Percentiles rank a stretch among this genome's conserved stretches.
Conservation (phyloP, 129 eudicot genomes). For the Saussurea involucrata region DNA sequence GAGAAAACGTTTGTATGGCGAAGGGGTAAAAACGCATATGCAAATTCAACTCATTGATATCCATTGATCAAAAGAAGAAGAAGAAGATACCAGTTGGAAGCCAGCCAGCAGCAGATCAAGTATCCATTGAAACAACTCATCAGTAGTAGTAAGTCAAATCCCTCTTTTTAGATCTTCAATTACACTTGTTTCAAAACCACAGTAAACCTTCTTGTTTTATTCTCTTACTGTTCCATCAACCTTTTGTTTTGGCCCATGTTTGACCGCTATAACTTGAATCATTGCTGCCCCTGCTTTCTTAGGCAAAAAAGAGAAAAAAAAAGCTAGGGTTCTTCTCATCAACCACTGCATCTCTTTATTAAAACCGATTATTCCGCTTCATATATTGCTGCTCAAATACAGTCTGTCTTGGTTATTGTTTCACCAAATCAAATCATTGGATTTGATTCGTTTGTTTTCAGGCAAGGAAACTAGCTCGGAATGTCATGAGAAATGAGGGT, state of each 20-base stretch:
- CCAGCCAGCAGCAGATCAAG: conserved; percentile 19
- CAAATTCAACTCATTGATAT: neutral
- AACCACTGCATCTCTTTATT: conserved; percentile 12
- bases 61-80: neutral
- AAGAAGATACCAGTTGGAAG: neutral
- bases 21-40: neutral
- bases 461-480: conserved; percentile 22
- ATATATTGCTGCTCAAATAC: conserved; percentile 19
- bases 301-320: conserved; percentile 29
- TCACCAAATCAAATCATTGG: conserved; percentile 13
- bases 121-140: conserved; percentile 7
- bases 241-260: conserved; percentile 35
- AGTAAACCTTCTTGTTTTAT: conserved; percentile 36
- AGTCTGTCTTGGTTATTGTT: conserved; percentile 1
- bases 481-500: conserved; percentile 80
- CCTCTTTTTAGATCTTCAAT: conserved; percentile 30
- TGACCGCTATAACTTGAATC: conserved; percentile 27
- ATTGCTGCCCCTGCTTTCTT: conserved; percentile 42
- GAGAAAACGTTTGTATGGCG: neutral
- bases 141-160: conserved; percentile 23
- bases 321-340: conserved; percentile 21
- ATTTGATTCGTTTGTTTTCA: conserved; percentile 4
- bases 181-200: conserved; percentile 21
- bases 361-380: conserved; percentile 20
- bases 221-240: conserved; percentile 15